Evolutionary conservation across 2,329 filamentous ascomycete genomes (phyloP).

Genomic region (Fulvia fulva): DNA sequence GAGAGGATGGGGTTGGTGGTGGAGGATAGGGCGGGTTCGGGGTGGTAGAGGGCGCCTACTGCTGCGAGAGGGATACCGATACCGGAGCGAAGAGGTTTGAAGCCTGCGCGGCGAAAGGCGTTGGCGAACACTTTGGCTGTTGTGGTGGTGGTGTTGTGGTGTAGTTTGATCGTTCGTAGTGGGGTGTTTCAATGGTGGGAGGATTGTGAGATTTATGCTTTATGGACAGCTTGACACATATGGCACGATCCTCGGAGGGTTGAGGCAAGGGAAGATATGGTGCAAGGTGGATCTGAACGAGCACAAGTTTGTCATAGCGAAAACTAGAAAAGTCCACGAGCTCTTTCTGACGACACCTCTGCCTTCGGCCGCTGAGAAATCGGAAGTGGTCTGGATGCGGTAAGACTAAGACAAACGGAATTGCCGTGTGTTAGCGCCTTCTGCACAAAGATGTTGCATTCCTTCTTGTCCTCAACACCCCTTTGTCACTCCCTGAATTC

Average conservation of each 20-base stretch:
- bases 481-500: not conserved
- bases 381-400: not conserved
- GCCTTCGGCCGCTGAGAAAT: not conserved
- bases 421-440: too few relatives aligned
- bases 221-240: not conserved
- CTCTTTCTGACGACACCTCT: not conserved
- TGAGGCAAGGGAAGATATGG: not conserved
- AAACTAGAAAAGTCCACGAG: not conserved
- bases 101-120: slow-evolving; percentile 63
- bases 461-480: too few relatives aligned
- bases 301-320: not conserved
- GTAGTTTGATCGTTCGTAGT: not conserved
- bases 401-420: too few relatives aligned
- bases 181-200: not conserved
- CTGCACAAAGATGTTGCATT: not conserved
- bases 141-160: not conserved
- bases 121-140: slow-evolving; percentile 83
- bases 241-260: not conserved
- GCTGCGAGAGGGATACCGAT: slow-evolving; percentile 68
- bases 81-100: slow-evolving; percentile 65
- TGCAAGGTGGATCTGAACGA: not conserved
- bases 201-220: not conserved
- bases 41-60: slow-evolving; percentile 61
- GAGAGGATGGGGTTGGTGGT: slow-evolving; percentile 31
- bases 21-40: slow-evolving; percentile 19